These are phyloP conservation scores for Zea luxurians DNA, from an alignment of 176 grass and related monocot species.

Conservation along the genomic window DNA sequence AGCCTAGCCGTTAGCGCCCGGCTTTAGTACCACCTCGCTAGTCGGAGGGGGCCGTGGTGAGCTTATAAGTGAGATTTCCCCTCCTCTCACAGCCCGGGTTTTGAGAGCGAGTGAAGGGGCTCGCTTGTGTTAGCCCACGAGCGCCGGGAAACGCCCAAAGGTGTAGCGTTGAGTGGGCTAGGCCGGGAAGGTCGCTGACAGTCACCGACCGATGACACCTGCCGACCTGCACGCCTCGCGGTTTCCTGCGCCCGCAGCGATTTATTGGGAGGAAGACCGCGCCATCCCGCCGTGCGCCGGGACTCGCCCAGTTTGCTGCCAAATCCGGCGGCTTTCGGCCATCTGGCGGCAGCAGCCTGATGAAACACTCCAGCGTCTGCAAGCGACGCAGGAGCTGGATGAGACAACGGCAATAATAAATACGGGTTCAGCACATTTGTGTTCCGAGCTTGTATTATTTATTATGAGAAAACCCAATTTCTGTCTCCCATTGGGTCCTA, in stretches of 20 bases:
- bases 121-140: no score
- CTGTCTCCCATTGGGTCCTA: no score
- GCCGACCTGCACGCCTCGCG: constrained; percentile 1
- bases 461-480: no score
- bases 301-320: constrained; percentile 33
- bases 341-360: constrained; percentile 31
- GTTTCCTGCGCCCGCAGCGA: constrained; percentile 36
- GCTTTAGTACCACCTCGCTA: no score
- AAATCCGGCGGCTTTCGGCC: not conserved
- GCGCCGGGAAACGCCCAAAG: no score
- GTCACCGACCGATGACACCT: not conserved
- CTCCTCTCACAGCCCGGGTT: no score
- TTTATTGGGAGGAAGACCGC: constrained; percentile 55
- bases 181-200: no score
- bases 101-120: no score
- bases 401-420: not conserved
- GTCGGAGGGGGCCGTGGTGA: no score
- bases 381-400: constrained; percentile 9
- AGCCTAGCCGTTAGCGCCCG: no score
- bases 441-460: not conserved
- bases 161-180: no score
- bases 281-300: constrained; percentile 33
- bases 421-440: not conserved
- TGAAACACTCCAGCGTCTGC: not conserved
- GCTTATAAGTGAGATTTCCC: no score